Conservation (phyloP, 2,329 filamentous ascomycete genomes). For the Stachybotrys elegans region DNA sequence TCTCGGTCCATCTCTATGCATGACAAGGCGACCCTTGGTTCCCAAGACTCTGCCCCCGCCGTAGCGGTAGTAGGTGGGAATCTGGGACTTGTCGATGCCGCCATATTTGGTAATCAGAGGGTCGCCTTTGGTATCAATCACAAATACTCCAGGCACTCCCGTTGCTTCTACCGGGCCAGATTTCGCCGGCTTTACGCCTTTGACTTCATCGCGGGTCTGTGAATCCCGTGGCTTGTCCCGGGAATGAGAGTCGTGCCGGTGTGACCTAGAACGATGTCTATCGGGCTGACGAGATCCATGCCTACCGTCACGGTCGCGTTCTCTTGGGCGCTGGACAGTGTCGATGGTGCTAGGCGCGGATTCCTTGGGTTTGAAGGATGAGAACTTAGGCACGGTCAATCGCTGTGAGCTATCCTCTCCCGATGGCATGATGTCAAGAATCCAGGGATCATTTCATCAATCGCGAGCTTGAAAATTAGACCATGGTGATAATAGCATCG, state of each 20-base stretch:
- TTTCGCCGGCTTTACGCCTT: neutral
- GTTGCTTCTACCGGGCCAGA: neutral
- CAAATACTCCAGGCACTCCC: constrained; percentile 35
- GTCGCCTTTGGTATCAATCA: constrained; percentile 73
- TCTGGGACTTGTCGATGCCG: constrained; percentile 62
- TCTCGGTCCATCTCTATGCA: constrained; percentile 60
- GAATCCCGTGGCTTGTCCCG: constrained; percentile 4
- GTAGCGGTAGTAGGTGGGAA: constrained; percentile 66
- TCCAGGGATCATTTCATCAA: too few relatives aligned
- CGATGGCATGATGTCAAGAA: constrained; percentile 24
- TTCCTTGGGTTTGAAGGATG: constrained; percentile 58
- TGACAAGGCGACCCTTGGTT: constrained; percentile 50
- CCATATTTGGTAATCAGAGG: constrained; percentile 70
- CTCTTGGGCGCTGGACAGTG: constrained; percentile 11
- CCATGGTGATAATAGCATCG: too few relatives aligned
- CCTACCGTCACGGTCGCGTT: constrained; percentile 12
- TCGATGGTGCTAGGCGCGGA: constrained; percentile 27
- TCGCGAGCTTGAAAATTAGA: too few relatives aligned
- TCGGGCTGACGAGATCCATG: constrained; percentile 10
- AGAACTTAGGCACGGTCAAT: constrained; percentile 59
- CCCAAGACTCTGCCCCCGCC: constrained; percentile 71
- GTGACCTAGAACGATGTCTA: neutral
- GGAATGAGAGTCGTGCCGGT: constrained; percentile 3
- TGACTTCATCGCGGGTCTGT: constrained; percentile 6
- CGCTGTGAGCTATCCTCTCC: constrained; percentile 15